These are phyloP conservation scores for Truncatella angustata DNA, from an alignment of 2,329 filamentous ascomycete genomes.

Conservation along the genomic window DNA sequence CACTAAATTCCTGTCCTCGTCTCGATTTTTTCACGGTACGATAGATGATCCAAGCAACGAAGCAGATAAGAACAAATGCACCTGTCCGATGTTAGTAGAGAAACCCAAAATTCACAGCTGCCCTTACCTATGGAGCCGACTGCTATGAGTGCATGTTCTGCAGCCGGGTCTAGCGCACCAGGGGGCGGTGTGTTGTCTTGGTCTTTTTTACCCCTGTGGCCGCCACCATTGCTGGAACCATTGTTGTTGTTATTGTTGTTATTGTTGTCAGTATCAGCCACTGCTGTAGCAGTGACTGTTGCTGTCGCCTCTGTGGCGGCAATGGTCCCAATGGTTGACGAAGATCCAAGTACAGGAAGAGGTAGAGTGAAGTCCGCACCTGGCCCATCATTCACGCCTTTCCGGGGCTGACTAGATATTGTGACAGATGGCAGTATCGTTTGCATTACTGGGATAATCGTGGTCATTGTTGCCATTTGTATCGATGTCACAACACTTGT, in stretches of 20 bases:
- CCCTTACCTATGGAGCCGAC: conserved; percentile 32
- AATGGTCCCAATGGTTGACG: background rate
- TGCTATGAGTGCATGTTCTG: conserved; percentile 32
- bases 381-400: conserved; percentile 11
- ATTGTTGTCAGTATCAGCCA: background rate
- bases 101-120: background rate
- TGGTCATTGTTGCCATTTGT: conserved; percentile 11
- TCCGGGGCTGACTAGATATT: conserved; percentile 12
- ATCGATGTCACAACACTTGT: background rate
- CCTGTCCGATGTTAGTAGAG: conserved; percentile 27
- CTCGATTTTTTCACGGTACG: conserved; percentile 34
- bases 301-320: background rate
- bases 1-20: conserved; percentile 11
- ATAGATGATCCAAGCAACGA: conserved; percentile 44
- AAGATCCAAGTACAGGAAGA: conserved; percentile 6
- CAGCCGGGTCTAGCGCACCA: conserved; percentile 21
- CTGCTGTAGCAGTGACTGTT: background rate
- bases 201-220: background rate
- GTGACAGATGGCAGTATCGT: background rate
- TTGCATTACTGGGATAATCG: conserved; percentile 8
- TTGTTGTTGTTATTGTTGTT: background rate
- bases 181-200: conserved; percentile 11
- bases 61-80: conserved; percentile 42
- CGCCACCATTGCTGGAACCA: background rate
- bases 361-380: background rate